Conservation (phyloP, 352 stramenopile species). For the Phytopythium chamaehyphon region DNA sequence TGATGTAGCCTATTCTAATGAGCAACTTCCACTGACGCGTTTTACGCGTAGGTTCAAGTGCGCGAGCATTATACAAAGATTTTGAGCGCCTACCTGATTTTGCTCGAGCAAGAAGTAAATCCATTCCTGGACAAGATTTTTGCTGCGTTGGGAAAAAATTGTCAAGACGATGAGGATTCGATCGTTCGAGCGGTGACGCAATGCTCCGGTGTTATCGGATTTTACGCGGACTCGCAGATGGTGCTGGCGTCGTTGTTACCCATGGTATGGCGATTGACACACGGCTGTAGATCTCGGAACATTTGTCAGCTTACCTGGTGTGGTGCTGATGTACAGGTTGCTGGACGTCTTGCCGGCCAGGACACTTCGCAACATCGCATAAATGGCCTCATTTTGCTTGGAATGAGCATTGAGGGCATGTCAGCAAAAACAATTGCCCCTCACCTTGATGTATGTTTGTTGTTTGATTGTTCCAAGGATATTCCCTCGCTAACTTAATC, state of each 20-base stretch:
- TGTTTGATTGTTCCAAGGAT: not conserved
- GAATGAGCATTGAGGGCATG: slow-evolving; percentile 84
- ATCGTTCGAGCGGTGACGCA: slow-evolving; percentile 61
- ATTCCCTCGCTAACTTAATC: slow-evolving; percentile 3
- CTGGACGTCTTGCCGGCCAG: slow-evolving; percentile 57
- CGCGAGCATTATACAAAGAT: slow-evolving; percentile 71
- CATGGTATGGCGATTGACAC: slow-evolving; percentile 27
- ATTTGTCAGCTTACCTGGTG: not conserved
- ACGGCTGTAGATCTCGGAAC: not conserved
- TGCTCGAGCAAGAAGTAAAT: slow-evolving; percentile 68
- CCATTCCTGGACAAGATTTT: slow-evolving; percentile 74
- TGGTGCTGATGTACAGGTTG: slow-evolving; percentile 16
- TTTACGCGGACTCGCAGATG: slow-evolving; percentile 68
- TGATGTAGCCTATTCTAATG: not conserved
- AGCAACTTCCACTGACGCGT: not conserved
- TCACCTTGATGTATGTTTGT: slow-evolving; percentile 44
- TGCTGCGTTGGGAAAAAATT: slow-evolving; percentile 62
- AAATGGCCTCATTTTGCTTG: slow-evolving; percentile 70
- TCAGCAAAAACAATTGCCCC: slow-evolving; percentile 41
- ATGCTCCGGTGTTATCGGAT: slow-evolving; percentile 58
- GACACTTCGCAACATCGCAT: slow-evolving; percentile 77
- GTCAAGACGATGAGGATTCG: slow-evolving; percentile 63
- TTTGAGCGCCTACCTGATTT: slow-evolving; percentile 57
- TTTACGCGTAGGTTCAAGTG: slow-evolving; percentile 42
- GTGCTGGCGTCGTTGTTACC: slow-evolving; percentile 71